Evolutionary conservation across 139 green algal genomes (phyloP).

Genomic region (Dunaliella primolecta): DNA sequence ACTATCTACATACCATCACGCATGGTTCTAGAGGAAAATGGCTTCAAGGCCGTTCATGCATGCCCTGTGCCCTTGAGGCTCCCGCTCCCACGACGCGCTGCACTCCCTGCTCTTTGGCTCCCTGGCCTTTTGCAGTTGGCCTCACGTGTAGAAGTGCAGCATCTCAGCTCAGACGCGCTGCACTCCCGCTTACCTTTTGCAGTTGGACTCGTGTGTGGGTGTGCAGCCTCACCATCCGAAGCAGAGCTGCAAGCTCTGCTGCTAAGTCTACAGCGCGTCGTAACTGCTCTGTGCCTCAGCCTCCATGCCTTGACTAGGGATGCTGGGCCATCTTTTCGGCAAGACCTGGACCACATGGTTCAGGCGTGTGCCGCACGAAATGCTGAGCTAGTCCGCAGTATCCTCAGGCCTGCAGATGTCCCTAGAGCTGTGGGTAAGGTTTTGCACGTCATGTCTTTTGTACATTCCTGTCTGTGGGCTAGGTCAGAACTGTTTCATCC

Average conservation of each 20-base stretch:
- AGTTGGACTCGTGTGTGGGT: background rate
- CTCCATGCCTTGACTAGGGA: conserved; percentile 7
- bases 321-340: background rate
- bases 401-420: background rate
- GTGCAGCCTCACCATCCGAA: background rate
- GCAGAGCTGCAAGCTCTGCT: background rate
- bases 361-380: background rate
- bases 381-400: background rate
- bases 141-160: background rate
- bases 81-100: no score
- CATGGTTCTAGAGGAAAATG: no score
- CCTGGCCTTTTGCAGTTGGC: no score
- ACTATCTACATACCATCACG: no score
- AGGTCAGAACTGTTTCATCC: no score
- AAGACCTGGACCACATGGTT: background rate
- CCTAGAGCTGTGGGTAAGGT: background rate
- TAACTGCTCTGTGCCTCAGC: background rate
- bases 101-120: no score
- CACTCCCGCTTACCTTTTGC: no score
- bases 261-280: background rate
- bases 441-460: no score
- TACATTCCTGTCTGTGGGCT: no score
- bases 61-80: no score
- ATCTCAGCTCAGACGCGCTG: no score
- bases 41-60: no score